Conservation (phyloP, 2,329 filamentous ascomycete species). For the Ophiostoma tasmaniense region DNA sequence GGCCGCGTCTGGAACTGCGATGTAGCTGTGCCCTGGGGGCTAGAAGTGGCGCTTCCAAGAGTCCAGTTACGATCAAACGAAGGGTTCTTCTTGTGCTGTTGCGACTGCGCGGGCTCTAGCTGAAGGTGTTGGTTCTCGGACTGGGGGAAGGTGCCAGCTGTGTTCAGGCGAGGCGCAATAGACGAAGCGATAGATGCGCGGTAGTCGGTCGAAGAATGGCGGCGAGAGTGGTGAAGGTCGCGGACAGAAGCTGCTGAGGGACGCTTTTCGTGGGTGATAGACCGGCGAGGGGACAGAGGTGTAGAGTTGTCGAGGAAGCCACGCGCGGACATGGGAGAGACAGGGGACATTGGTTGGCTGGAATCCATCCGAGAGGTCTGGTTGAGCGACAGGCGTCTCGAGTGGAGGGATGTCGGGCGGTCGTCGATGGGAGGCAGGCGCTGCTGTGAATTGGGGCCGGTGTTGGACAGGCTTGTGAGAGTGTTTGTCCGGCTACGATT, state of each 20-base stretch:
- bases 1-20: slow-evolving; percentile 31
- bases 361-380: slow-evolving; percentile 43
- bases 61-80: slow-evolving; percentile 67
- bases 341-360: slow-evolving; percentile 33
- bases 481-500: slow-evolving; percentile 50
- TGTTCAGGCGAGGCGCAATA: slow-evolving; percentile 36
- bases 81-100: slow-evolving; percentile 50
- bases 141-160: slow-evolving; percentile 36
- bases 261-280: slow-evolving; percentile 41
- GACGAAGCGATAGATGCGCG: slow-evolving; percentile 32
- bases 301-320: slow-evolving; percentile 29
- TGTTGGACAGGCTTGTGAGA: slow-evolving; percentile 42
- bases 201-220: slow-evolving; percentile 81
- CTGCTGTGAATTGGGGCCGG: slow-evolving; percentile 39
- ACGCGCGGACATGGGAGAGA: slow-evolving; percentile 26
- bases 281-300: slow-evolving; percentile 28
- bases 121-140: slow-evolving; percentile 24
- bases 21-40: slow-evolving; percentile 26
- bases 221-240: slow-evolving; percentile 72
- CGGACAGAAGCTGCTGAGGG: slow-evolving; percentile 77
- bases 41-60: slow-evolving; percentile 43
- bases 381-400: slow-evolving; percentile 40
- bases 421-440: slow-evolving; percentile 36
- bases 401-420: slow-evolving; percentile 39
- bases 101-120: slow-evolving; percentile 1